Percentiles rank a stretch among this genome's conserved stretches.
phyloP scores from a whole-genome alignment of 2,329 filamentous ascomycete species.

The Colletotrichum magnum region DNA sequence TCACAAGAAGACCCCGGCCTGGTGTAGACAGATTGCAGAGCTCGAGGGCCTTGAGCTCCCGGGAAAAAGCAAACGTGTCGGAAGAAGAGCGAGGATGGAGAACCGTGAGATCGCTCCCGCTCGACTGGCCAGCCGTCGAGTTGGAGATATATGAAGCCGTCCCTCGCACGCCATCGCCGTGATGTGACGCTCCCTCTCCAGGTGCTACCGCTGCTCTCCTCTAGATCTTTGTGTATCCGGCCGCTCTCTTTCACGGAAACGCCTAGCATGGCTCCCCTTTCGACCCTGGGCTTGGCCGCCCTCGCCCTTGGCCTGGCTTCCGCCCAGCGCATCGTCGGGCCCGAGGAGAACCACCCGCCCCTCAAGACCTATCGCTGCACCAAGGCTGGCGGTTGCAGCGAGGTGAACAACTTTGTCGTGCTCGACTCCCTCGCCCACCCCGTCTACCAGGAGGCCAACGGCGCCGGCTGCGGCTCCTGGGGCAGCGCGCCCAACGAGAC shows the following conservation, averaged over 20 bases:
- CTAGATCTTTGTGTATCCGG: not conserved
- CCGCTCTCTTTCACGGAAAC: not conserved
- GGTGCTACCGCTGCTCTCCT: slow-evolving; percentile 3
- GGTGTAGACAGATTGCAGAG: not conserved
- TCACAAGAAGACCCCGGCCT: not conserved
- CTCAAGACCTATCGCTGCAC: slow-evolving; percentile 68
- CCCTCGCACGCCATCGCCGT: not conserved
- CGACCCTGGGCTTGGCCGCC: slow-evolving; percentile 34
- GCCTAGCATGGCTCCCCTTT: slow-evolving; percentile 31
- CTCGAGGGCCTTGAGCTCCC: not conserved
- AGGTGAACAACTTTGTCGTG: slow-evolving; percentile 63
- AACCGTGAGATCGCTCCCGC: rapidly evolving
- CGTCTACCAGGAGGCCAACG: slow-evolving; percentile 58
- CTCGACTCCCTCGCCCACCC: slow-evolving; percentile 62
- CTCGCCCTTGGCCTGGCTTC: slow-evolving; percentile 47
- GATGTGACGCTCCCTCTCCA: not conserved
- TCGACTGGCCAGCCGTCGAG: not conserved
- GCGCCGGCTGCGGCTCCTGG: slow-evolving; percentile 50
- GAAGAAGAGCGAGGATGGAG: no score
- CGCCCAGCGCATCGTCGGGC: slow-evolving; percentile 56
- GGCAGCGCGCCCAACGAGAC: slow-evolving; percentile 55
- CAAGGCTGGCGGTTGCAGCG: slow-evolving; percentile 61
- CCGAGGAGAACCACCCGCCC: slow-evolving; percentile 64
- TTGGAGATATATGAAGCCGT: slow-evolving; percentile 16
- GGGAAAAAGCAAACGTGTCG: not conserved